Evolutionary conservation across 495 filamentous ascomycete genomes (phyloP), one percentile per base, ranked within the genome.

Genomic region (Parachaetomium inaequale): DNA sequence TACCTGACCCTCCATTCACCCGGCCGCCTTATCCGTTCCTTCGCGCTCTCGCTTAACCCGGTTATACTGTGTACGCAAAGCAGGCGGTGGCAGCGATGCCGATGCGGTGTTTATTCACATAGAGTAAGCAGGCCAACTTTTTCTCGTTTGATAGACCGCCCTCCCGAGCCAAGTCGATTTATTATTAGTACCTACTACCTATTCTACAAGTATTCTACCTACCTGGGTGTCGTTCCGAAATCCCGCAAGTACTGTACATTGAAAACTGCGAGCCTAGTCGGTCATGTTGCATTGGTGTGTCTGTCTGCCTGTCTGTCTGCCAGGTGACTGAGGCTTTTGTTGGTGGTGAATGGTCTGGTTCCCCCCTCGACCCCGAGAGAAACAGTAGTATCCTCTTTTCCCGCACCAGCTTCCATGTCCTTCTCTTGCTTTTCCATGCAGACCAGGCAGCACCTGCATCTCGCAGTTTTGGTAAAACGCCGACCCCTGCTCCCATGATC

Each of bases 1-100:
- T n/a, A n/a, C n/a, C n/a, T 5, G 11, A 11, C 32, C 11, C 5
- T 7, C 31, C 5, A 57, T 63, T 57, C 46, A 57, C 26, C 61
- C 54, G 46, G 54, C 54, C 46, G 61, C 52, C 53, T 28, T 42
- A 26, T 23, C 52, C 43, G 21, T 34, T 40, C n/a, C 58, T 7
- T 29, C 23, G n/a, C 31, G 19, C 47, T 19, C 45, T 59, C 57
- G 57, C 46, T 59, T 52, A 59, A 29, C 46, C 57, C 57, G 57
- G 57, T 40, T 52, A 52, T 51, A n/a, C n/a, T n/a, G n/a, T n/a
- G n/a, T n/a, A 59, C 55, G 42, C 25, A 56, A n/a, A 23, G 26
- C 21, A 21, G 38, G 40, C 14, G 40, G 45, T 36, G 56, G 55
- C 29, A 42, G 31, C 43, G 28, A 29, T 25, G 38, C 36, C 26